phyloP scores from a whole-genome alignment of 192 early-diverging fungal genomes.

The Coemansia sp. region DNA sequence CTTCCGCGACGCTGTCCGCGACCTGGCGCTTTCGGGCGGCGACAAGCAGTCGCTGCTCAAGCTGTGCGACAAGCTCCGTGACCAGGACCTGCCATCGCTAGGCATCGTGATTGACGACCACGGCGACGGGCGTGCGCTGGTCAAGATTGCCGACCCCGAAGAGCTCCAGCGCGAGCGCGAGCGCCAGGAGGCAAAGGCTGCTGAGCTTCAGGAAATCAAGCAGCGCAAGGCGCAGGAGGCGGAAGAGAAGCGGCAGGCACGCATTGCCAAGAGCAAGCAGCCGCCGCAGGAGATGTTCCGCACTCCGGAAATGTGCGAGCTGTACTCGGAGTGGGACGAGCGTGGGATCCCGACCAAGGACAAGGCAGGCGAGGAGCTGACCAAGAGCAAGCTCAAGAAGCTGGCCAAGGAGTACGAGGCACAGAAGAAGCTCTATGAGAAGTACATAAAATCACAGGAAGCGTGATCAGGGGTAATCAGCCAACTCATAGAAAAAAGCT shows the following conservation, averaged over 20 bases:
- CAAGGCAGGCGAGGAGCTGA: constrained; percentile 73
- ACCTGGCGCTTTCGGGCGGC: constrained; percentile 59
- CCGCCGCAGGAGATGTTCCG: constrained; percentile 83
- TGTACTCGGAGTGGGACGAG: constrained; percentile 78
- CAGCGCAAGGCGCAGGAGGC: constrained; percentile 57
- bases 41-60: constrained; percentile 63
- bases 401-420: constrained; percentile 79
- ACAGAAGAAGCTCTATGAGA: constrained; percentile 86
- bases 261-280: constrained; percentile 74
- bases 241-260: constrained; percentile 65
- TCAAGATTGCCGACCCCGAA: constrained; percentile 83
- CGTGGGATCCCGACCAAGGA: constrained; percentile 85
- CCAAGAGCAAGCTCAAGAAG: constrained; percentile 85
- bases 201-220: constrained; percentile 63
- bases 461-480: not conserved
- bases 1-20: constrained; percentile 87
- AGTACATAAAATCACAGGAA: constrained; percentile 60
- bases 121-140: constrained; percentile 88
- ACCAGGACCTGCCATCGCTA: constrained; percentile 82
- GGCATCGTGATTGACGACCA: constrained; percentile 92
- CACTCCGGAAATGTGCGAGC: constrained; percentile 52
- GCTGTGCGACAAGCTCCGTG: constrained; percentile 84
- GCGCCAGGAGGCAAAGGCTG: constrained; percentile 61
- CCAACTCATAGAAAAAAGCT: not conserved
- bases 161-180: constrained; percentile 66